Percentiles rank a stretch among this genome's conserved stretches.
Evolutionary conservation across 306 rosid genomes (phyloP).

Genomic region (Dalbergia cultrata): DNA sequence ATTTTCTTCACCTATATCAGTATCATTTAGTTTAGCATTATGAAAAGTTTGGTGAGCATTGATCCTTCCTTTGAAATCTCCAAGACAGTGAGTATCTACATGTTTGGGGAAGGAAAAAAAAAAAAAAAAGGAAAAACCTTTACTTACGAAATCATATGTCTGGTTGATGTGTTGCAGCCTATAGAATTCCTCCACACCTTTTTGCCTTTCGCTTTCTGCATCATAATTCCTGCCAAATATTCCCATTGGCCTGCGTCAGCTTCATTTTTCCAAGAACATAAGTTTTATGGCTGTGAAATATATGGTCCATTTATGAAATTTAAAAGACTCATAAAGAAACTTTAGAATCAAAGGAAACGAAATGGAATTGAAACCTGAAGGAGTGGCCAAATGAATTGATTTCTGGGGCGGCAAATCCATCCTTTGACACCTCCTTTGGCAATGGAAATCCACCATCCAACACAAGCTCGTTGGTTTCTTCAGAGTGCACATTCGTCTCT

Average conservation of each 20-base stretch:
- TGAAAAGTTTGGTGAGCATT: neutral
- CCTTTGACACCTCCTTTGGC: conserved; percentile 46
- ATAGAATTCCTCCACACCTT: conserved; percentile 51
- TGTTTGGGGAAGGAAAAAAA: neutral
- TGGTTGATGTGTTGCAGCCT: conserved; percentile 55
- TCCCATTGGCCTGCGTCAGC: neutral
- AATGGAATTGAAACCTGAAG: conserved; percentile 64
- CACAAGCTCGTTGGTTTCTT: conserved; percentile 54
- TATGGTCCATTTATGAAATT: neutral
- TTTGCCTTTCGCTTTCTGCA: conserved; percentile 50
- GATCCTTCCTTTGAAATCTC: neutral
- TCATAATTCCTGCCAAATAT: conserved; percentile 46
- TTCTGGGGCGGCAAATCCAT: conserved; percentile 59
- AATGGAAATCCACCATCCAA: conserved; percentile 67
- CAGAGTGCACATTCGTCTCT: conserved; percentile 47
- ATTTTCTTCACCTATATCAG: conserved; percentile 50
- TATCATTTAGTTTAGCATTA: conserved; percentile 15
- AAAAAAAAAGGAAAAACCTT: neutral
- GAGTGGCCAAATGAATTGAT: conserved; percentile 77
- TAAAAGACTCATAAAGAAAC: too few relatives aligned
- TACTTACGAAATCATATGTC: conserved; percentile 55
- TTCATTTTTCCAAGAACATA: neutral
- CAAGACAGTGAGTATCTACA: neutral
- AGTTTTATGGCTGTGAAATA: neutral
- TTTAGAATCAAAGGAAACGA: neutral